A percentile compares a stretch with the other conserved stretches of the same genome.
These are phyloP conservation scores for Neurospora discreta DNA, from an alignment of 495 filamentous ascomycete genomes.

Conservation along the genomic window DNA sequence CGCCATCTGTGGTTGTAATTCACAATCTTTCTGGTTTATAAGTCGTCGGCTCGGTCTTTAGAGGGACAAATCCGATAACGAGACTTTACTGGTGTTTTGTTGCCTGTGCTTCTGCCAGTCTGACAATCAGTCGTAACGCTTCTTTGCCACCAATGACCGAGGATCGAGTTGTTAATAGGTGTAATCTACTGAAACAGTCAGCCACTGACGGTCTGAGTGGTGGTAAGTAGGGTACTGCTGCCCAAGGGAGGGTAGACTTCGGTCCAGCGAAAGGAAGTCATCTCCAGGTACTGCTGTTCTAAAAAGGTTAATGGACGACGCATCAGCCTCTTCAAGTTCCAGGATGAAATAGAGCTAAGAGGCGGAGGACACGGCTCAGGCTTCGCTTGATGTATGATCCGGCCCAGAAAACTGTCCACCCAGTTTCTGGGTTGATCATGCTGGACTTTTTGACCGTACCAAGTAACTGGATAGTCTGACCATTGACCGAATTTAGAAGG, in stretches of 20 bases:
- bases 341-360: background rate
- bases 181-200: background rate
- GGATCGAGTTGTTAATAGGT: background rate
- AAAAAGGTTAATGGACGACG: background rate
- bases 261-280: background rate
- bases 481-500: background rate
- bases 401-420: background rate
- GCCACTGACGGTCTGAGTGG: background rate
- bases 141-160: background rate
- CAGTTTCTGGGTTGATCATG: background rate
- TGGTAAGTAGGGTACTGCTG: background rate
- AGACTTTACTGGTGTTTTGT: background rate
- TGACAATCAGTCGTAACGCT: background rate
- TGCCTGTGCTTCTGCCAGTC: background rate
- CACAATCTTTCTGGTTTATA: background rate
- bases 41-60: background rate
- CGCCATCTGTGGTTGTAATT: background rate
- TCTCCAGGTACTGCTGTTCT: background rate
- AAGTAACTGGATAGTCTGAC: no score
- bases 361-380: background rate
- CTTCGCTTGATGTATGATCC: background rate
- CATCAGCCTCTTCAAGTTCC: background rate
- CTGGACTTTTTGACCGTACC: background rate
- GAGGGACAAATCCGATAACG: background rate
- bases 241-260: background rate